Conservation (phyloP, 345 rosid species). For the Hibiscus mutabilis region DNA sequence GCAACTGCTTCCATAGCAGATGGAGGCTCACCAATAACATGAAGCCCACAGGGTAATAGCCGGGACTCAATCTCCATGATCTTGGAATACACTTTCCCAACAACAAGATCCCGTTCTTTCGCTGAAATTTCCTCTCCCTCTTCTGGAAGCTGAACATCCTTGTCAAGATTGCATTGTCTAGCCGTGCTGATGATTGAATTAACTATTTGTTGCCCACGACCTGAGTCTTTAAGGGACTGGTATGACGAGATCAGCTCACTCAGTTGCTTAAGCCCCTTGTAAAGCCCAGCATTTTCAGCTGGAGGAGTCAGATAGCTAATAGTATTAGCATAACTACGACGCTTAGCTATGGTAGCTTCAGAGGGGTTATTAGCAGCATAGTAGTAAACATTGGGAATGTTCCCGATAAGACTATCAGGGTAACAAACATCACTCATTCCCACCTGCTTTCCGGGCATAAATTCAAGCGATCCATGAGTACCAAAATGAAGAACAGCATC, state of each 20-base stretch:
- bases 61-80: constrained; percentile 99
- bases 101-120: constrained; percentile 78
- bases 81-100: constrained; percentile 94
- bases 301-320: constrained; percentile 98
- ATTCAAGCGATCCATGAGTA: constrained; percentile 96
- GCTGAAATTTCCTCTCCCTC: constrained; percentile 66
- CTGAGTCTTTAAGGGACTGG: constrained; percentile 92
- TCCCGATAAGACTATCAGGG: constrained; percentile 96
- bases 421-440: constrained; percentile 97
- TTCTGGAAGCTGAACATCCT: constrained; percentile 83
- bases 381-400: constrained; percentile 90
- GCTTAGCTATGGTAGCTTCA: constrained; percentile 95
- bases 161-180: constrained; percentile 92
- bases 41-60: constrained; percentile 94
- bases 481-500: constrained; percentile 98
- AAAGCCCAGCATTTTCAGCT: constrained; percentile 98
- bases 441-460: constrained; percentile 99
- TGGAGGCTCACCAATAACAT: constrained; percentile 96
- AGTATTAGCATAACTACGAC: constrained; percentile 95
- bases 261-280: constrained; percentile 96
- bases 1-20: constrained; percentile 97
- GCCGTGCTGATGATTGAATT: constrained; percentile 95
- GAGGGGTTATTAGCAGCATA: constrained; percentile 98
- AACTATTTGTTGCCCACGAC: constrained; percentile 87
- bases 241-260: constrained; percentile 93